Evolutionary conservation across 345 rosid species (phyloP).

Genomic region (Punica granatum): DNA sequence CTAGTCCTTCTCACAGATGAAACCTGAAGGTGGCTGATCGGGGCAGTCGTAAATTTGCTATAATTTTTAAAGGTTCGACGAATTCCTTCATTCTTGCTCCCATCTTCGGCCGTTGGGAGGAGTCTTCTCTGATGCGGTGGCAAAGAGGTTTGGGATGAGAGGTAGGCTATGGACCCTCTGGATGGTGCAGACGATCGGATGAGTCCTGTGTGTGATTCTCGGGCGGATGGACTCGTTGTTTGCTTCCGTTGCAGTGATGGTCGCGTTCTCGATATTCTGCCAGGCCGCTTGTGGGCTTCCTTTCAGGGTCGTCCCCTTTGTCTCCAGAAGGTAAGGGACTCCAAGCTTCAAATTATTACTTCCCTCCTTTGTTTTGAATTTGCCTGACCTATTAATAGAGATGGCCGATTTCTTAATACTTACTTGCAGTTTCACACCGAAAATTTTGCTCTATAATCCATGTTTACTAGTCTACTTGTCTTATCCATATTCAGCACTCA

Average conservation of each 20-base stretch:
- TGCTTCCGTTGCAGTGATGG: conserved; percentile 52
- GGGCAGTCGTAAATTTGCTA: too few relatives aligned
- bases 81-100: too few relatives aligned
- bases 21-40: too few relatives aligned
- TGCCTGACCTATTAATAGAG: not conserved
- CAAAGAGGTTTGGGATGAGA: conserved; percentile 71
- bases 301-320: conserved; percentile 86
- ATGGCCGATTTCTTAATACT: too few relatives aligned
- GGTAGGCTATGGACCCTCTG: conserved; percentile 85
- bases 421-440: too few relatives aligned
- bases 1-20: too few relatives aligned
- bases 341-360: not conserved
- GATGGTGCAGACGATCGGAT: conserved; percentile 65
- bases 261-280: conserved; percentile 63
- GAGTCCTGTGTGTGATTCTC: conserved; percentile 54
- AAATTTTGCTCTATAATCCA: too few relatives aligned
- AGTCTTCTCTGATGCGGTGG: conserved; percentile 47
- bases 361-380: not conserved
- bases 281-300: conserved; percentile 92
- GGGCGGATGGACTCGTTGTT: conserved; percentile 40
- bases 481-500: not conserved
- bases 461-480: not conserved
- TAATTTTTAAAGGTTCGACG: too few relatives aligned
- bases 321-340: conserved; percentile 55
- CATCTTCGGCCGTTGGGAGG: conserved; percentile 93